phyloP scores from a whole-genome alignment of 306 rosid genomes.

The Lithocarpus polystachyus region DNA sequence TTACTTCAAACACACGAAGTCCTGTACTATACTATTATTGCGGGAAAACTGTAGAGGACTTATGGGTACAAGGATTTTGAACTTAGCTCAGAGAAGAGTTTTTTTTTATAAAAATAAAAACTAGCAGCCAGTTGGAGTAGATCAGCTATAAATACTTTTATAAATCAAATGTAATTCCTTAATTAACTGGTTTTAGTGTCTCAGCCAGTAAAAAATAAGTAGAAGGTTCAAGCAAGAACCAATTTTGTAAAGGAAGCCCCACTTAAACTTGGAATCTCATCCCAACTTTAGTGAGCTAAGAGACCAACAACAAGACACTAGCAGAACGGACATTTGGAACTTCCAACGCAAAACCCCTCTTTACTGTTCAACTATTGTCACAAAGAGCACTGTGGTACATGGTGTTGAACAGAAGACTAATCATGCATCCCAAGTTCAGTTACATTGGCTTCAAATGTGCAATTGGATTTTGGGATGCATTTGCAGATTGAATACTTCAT shows the following conservation, averaged over 20 bases:
- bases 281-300: too few species aligned
- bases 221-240: neutral
- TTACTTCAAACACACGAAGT: too few species aligned
- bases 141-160: too few species aligned
- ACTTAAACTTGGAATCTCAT: too few species aligned
- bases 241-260: neutral
- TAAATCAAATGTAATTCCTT: too few species aligned
- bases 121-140: too few species aligned
- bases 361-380: neutral
- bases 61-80: neutral
- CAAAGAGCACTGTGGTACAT: neutral
- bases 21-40: too few species aligned
- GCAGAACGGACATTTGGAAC: neutral
- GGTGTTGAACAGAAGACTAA: neutral
- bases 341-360: neutral
- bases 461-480: slow-evolving; percentile 10
- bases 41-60: neutral
- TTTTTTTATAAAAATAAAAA: too few species aligned
- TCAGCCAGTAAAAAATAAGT: neutral
- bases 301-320: neutral
- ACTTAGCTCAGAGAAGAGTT: too few species aligned
- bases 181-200: too few species aligned
- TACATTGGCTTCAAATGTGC: neutral
- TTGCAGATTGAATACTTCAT: slow-evolving; percentile 11
- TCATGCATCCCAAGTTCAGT: slow-evolving; percentile 1